These are phyloP conservation scores for Ophiocordyceps camponoti-floridani DNA, from an alignment of 2,329 filamentous ascomycete species.

Conservation along the genomic window DNA sequence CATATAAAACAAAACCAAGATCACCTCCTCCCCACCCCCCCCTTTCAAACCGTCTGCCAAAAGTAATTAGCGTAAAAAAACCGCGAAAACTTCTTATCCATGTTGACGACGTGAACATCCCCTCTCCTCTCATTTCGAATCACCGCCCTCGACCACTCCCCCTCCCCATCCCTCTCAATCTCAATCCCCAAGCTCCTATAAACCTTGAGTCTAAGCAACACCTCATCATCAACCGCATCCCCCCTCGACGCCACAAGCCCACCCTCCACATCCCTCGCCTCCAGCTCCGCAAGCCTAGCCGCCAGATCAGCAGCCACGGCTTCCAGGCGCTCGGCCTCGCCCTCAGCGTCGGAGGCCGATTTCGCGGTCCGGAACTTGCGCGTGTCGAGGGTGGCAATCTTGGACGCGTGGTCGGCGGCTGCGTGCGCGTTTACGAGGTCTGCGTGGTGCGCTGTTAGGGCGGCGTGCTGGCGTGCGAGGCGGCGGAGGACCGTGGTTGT, in stretches of 20 bases:
- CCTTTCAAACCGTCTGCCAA: conserved; percentile 59
- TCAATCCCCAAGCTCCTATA: conserved; percentile 86
- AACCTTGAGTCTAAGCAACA: conserved; percentile 64
- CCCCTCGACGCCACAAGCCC: conserved; percentile 9
- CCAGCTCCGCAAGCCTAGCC: conserved; percentile 61
- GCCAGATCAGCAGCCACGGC: conserved; percentile 60
- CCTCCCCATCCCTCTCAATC: conserved; percentile 59
- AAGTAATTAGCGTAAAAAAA: conserved; percentile 95
- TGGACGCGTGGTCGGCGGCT: conserved; percentile 59
- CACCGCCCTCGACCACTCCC: conserved; percentile 72
- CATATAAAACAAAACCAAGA: no score
- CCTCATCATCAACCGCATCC: conserved; percentile 42
- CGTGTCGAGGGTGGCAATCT: conserved; percentile 76
- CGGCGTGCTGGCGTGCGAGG: conserved; percentile 58
- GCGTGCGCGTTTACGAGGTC: conserved; percentile 63
- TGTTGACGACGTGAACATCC: conserved; percentile 85
- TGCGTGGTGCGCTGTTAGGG: conserved; percentile 56
- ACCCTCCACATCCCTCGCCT: conserved; percentile 75
- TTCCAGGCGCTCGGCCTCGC: conserved; percentile 83
- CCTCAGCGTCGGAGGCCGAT: conserved; percentile 71
- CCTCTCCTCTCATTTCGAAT: conserved; percentile 74
- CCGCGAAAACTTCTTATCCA: conserved; percentile 79
- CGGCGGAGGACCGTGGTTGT: conserved; percentile 50
- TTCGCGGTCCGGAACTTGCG: conserved; percentile 94
- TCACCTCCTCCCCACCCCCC: no score